Evolutionary conservation across 306 rosid species (phyloP), one percentile per base, ranked within the genome.

Genomic region (Quercus berberidifolia): DNA sequence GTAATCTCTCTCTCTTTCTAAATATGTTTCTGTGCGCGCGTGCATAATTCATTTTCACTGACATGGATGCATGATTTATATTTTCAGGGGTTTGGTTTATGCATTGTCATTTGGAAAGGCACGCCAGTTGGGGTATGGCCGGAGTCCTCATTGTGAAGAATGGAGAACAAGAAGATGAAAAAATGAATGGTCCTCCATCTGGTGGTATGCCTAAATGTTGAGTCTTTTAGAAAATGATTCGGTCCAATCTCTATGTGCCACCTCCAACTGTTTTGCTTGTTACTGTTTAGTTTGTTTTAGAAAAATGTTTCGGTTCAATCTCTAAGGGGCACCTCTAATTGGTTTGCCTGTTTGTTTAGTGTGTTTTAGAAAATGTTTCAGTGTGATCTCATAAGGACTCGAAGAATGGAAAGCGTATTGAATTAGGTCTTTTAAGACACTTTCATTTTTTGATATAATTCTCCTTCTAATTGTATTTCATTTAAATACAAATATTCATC

Each of bases 71-170:
- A 56, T 56, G 62, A 56, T 58, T 23, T n/a, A 69, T 6, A 10
- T 25, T 74, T 74, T 68, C 72, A 82, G 86, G 86, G 46, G 86
- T 81, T 8, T 85, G 88, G 88, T 85, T 71, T 56, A 78, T 85
- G 85, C 88, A 85, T 56, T 85, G 88, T 57, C 88, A 85, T 74
- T 73, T 73, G 3, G 89, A 86, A 3, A 73, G 83, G 19, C 89
- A 83, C 30, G 55, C 83, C 28, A 83, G 80, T 19, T 86, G 86
- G 87, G 89, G 87, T 15, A 83, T 86, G 89, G 81, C 64, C 13
- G 74, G 79, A 0, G 87, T 74, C 28, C n/a, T 86, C 64, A 83
- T 83, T 20, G 89, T 83, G 35, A 78, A 71, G 78, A 76, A 83
- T 56, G 87, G 89, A 31, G 59, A 64, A 0, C 77, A 78, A 0